Evolutionary conservation across 148 eudicot species (phyloP).

Genomic region (Rhododendron mucronatum): DNA sequence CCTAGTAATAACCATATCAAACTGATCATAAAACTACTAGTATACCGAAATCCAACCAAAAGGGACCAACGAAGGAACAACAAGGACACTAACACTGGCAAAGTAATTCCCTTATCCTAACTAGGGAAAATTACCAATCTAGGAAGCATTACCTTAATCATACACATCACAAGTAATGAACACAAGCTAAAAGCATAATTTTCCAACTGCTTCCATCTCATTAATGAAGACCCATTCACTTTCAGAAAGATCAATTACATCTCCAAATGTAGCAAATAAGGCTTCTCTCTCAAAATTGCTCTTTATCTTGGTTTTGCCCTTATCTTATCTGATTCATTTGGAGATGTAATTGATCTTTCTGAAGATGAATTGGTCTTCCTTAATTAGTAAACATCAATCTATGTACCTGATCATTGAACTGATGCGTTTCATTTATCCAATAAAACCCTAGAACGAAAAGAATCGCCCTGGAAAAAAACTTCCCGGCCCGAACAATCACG

Average conservation of each 20-base stretch:
- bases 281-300: background rate
- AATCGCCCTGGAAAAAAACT: conserved; percentile 58
- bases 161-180: background rate
- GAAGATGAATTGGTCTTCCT: background rate
- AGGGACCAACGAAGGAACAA: background rate
- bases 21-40: background rate
- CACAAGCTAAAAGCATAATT: background rate
- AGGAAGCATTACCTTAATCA: background rate
- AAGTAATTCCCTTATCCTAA: background rate
- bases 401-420: conserved; percentile 24
- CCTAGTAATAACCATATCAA: background rate
- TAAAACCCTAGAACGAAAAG: conserved; percentile 79
- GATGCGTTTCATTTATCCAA: conserved; percentile 44
- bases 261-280: background rate
- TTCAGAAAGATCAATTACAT: background rate
- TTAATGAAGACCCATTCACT: background rate
- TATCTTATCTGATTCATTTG: background rate
- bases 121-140: background rate
- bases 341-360: background rate
- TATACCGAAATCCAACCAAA: background rate
- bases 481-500: conserved; percentile 50
- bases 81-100: background rate
- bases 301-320: background rate
- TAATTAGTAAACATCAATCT: too few relatives aligned
- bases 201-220: background rate